Conservation (phyloP, 495 filamentous ascomycete genomes). For the Annulohypoxylon stygium region DNA sequence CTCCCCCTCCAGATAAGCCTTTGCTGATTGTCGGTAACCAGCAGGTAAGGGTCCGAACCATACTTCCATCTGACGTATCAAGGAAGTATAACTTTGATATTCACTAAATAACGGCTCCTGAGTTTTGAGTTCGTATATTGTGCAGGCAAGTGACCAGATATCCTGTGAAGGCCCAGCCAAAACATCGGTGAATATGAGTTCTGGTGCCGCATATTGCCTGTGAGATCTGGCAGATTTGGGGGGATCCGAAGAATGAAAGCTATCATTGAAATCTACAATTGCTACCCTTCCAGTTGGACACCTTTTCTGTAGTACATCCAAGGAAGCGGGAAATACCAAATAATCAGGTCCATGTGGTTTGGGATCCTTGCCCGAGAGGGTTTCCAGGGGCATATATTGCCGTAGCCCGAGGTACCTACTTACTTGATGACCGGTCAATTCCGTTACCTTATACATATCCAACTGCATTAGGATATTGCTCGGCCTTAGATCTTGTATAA, state of each 20-base stretch:
- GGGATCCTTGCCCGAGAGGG: constrained; percentile 13
- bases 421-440: not conserved
- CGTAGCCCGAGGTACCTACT: constrained; percentile 26
- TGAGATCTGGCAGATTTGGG: too few relatives aligned
- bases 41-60: constrained; percentile 45
- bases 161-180: constrained; percentile 39
- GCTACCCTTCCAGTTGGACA: constrained; percentile 33
- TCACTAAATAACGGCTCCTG: constrained; percentile 24
- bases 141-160: constrained; percentile 48
- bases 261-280: constrained; percentile 46
- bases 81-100: constrained; percentile 13
- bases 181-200: constrained; percentile 41
- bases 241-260: constrained; percentile 20
- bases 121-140: constrained; percentile 33
- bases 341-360: not conserved
- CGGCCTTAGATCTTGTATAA: constrained; percentile 33
- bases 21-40: constrained; percentile 27
- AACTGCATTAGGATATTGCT: constrained; percentile 29
- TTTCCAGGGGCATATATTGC: constrained; percentile 9
- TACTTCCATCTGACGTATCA: constrained; percentile 37
- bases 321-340: constrained; percentile 8
- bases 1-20: too few relatives aligned
- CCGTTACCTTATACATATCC: constrained; percentile 19
- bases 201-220: constrained; percentile 43
- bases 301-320: constrained; percentile 25